Evolutionary conservation across 1,284 basidiomycete genomes (phyloP), one percentile per base, ranked within the genome.

Genomic region (Fomes fomentarius): DNA sequence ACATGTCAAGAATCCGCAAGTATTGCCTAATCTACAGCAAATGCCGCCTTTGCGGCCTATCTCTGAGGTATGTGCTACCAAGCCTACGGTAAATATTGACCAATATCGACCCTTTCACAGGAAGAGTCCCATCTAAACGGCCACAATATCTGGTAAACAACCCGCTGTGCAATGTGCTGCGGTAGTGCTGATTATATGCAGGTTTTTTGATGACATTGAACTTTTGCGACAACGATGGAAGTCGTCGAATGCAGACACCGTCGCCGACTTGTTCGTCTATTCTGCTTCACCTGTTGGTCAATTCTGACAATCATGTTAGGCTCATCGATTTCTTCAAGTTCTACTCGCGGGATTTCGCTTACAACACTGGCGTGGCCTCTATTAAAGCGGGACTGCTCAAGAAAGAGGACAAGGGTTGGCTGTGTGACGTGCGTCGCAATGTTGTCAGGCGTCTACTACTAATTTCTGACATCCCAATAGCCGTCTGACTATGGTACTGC

Each of bases 181-280:
- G n/a, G n/a, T n/a, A n/a, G n/a, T 52, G 34, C 43, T 57, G 49
- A 62, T 33, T 50, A 47, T 37, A 57, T 47, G 22, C 63, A 87
- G 89, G 85, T 99, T 99, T 75, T 99, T 98, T 71, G 96, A 98
- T 76, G 96, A 99, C 71, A 90, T 97, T 66, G 94, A 97, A 65
- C 78, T 92, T 43, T 79, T 99, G 48, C 84, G 93, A 58, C 89
- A 92, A 69, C 85, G 91, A 65, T 99, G 96, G 95, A 87, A 87
- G 65, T 96, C 93, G n/a, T 85, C 90, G 63, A 98, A 98, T 73
- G 85, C 83, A 51, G 95, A 99, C 65, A 91, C 84, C 62, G 92
- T 98, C 49, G 96, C 94, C 60, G 96, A 98, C 73, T 77, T 99
- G 85, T 93, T 64, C 61, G 88, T 77, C 10, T 10, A 15, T 47